Conservation (phyloP, 169 alveolate genomes). For the Neospora caninum region DNA sequence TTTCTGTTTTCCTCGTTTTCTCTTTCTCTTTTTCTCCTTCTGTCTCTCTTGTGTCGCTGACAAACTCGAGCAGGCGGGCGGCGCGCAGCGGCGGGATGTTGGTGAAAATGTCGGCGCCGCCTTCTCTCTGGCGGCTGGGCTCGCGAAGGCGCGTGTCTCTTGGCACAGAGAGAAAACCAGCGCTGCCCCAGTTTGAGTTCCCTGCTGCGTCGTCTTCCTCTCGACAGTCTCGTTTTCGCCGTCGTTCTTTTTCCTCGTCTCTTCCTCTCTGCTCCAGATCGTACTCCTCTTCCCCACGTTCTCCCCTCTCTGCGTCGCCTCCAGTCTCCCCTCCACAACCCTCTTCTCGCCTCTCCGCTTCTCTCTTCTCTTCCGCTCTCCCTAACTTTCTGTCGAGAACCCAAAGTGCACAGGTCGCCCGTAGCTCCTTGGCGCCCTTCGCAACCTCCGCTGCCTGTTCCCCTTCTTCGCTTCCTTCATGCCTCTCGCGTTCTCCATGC, state of each 20-base stretch:
- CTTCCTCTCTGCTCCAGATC: not conserved
- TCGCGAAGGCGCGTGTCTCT: no score
- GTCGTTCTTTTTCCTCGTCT: not conserved
- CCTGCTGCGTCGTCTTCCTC: not conserved
- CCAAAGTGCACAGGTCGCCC: no score
- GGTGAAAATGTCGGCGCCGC: no score
- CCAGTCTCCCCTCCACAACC: not conserved
- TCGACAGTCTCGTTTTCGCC: no score
- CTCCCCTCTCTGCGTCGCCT: not conserved
- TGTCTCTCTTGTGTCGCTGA: not conserved
- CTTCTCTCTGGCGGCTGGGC: no score
- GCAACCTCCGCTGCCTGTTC: not conserved
- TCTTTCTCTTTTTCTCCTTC: not conserved
- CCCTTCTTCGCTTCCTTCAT: not conserved
- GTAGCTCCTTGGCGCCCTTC: no score
- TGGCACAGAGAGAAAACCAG: no score
- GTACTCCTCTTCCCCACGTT: not conserved
- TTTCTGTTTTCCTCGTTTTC: not conserved
- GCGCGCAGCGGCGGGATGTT: no score
- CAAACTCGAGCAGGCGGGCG: no score
- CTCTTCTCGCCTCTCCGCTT: not conserved
- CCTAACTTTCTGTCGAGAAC: not conserved
- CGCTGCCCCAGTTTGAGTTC: no score
- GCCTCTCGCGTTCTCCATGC: not conserved
- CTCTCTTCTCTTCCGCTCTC: not conserved